Evolutionary conservation across 352 stramenopile genomes (phyloP), one percentile per base, ranked within the genome.

Genomic region (Pythium rhizo-oryzae): DNA sequence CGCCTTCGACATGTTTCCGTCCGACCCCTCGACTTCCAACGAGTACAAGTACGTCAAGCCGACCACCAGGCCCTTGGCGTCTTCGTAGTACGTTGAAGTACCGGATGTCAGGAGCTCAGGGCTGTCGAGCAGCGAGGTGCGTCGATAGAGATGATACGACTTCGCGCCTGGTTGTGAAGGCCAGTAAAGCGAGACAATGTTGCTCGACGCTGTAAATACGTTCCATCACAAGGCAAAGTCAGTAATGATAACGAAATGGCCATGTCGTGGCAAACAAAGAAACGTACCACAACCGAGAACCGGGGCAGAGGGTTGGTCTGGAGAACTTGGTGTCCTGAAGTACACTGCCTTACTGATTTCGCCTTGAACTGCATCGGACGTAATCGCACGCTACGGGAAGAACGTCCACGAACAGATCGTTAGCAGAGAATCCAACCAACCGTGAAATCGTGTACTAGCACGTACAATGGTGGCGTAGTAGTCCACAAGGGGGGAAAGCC

Each of bases 391-490:
- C 80, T 90, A 52, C 9, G 44, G 16, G 6, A 12, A 39, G 28
- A 11, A 77, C 78, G 23, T 78, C 84, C 28, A 33, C 28, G 28
- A 33, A 7, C 28, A 33, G 28, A 33, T 33, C 28, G 28, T 2
- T 33, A 6, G 2, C 28, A 33, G 6, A 2, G 2, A 2, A 33
- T 7, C 3, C n/a, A 59, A 88, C n/a, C 30, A 30, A 37, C 47
- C 18, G 12, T 62, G 23, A 62, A 35, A 50, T 33, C 28, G 6
- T n/a, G n/a, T n/a, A 33, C 28, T 33, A 18, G 37, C 16, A 80
- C 82, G 37, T 79, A 89, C 82, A 56, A 91, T 69, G 1, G 67
- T 88, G 5, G 59, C 74, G 19, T 70, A 75, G 65, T 91, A 91
- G 15, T 78, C 55, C 11, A 63, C 67, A n/a, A 61, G 46, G 1